phyloP scores from a whole-genome alignment of 192 early-diverging fungal species.

The Umbelopsis vinacea region DNA sequence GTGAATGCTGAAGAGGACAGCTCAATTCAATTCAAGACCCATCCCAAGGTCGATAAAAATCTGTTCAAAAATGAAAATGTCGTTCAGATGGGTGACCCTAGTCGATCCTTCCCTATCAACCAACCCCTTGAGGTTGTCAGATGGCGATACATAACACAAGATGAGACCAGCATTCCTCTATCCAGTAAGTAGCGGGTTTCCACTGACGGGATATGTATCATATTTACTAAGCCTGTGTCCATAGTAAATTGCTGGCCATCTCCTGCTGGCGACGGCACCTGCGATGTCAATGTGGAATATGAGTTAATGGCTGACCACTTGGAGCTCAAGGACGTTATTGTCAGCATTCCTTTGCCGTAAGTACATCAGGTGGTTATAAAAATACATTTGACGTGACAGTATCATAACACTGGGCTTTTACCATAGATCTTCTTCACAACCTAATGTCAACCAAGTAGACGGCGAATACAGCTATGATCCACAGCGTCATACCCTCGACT shows the following conservation, averaged over 20 bases:
- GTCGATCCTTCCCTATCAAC: constrained; percentile 83
- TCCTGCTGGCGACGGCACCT: constrained; percentile 81
- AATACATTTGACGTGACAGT: background rate
- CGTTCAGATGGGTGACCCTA: constrained; percentile 82
- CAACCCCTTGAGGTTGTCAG: constrained; percentile 86
- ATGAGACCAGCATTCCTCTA: constrained; percentile 86
- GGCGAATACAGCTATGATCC: constrained; percentile 83
- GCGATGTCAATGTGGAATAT: constrained; percentile 98
- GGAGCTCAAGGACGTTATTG: constrained; percentile 84
- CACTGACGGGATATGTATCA: background rate
- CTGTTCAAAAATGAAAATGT: constrained; percentile 72
- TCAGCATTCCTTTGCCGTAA: constrained; percentile 89
- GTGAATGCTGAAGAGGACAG: constrained; percentile 63
- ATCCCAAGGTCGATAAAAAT: constrained; percentile 96
- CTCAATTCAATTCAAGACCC: constrained; percentile 92
- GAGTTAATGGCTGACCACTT: constrained; percentile 80
- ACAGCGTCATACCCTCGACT: constrained; percentile 72
- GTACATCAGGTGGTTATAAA: constrained; percentile 29
- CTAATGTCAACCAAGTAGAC: constrained; percentile 80
- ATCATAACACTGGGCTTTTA: background rate
- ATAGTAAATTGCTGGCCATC: constrained; percentile 98
- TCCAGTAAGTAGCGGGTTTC: constrained; percentile 54
- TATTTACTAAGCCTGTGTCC: constrained; percentile 3
- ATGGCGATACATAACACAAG: constrained; percentile 85
- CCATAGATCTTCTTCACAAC: constrained; percentile 64